Base-by-base conservation (phyloP, 2,329 filamentous ascomycete species). In the Cladophialophora yegresii region DNA sequence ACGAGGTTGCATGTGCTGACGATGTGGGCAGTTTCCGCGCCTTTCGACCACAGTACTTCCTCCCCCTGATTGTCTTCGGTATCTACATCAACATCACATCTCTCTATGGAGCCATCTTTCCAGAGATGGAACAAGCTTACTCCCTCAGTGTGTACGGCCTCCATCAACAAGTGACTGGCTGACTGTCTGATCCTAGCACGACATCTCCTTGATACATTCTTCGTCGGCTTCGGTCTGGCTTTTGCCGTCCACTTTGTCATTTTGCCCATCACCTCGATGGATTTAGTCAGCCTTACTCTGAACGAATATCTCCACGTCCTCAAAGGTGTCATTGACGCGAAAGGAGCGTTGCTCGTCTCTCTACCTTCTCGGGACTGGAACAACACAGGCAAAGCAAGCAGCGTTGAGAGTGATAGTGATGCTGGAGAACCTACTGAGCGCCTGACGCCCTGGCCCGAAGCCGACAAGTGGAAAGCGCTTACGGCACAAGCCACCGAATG, bases 51-150 rank as follows among this genome's bases (percentile, higher is more conserved):
- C 85, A 88, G 67, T 82, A 91, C 58, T 85, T 86, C 55, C 83
- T 91, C 40, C 88, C 89, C 0, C 82, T 86, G 23, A 89, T 92
- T 60, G 79, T 89, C 56, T 90, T 87, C 73, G 84, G 84, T 23
- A 90, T 92, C 62, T 82, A 90, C 56, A 82, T 85, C 57, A 89
- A 88, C 68, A 81, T 91, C 26, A 78, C 84, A 0, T 84, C 85
- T 51, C 86, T 86, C 0, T 88, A 83, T 67, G 87, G 85, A 0
- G 83, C 88, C 1, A 74, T 83, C 36, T 86, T 91, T 68, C 76
- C 78, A 0, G 86, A 79, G 0, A 84, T 85, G 70, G 71, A 79
- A 0, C 65, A 67, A 40, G 62, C 40, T 2, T 60, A 67, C 6
- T 60, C 54, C 16, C 51, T 67, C 20, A 58, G 65, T 67, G 59